Evolutionary conservation across 345 rosid species (phyloP).

Genomic region (Acer campestre): DNA sequence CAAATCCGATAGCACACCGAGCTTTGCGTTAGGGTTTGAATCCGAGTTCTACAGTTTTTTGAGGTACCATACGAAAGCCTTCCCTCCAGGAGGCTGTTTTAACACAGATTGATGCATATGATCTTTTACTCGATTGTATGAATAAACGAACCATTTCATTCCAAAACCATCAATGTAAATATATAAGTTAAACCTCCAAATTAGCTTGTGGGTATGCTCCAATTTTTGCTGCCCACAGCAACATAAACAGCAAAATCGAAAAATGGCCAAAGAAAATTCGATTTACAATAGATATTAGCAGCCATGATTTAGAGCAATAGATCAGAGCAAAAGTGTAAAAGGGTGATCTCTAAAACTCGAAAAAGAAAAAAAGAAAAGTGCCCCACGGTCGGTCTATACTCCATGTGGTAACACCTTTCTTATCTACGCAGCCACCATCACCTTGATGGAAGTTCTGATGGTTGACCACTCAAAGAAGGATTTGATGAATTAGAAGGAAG

Average conservation of each 20-base stretch:
- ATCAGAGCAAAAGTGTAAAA: slow-evolving; percentile 10
- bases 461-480: slow-evolving; percentile 46
- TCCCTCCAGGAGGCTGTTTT: no score
- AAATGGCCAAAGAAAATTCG: slow-evolving; percentile 10
- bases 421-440: slow-evolving; percentile 16
- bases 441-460: slow-evolving; percentile 43
- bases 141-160: not conserved
- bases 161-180: not conserved
- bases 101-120: no score
- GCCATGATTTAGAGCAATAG: slow-evolving; percentile 15
- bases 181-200: not conserved
- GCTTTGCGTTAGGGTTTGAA: no score
- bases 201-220: not conserved
- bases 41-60: no score
- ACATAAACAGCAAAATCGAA: slow-evolving; percentile 13
- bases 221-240: slow-evolving; percentile 16
- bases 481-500: slow-evolving; percentile 49
- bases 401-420: slow-evolving; percentile 13
- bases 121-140: no score
- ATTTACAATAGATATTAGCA: slow-evolving; percentile 31
- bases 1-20: no score
- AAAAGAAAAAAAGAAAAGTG: not conserved
- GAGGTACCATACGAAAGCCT: no score
- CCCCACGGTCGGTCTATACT: slow-evolving; percentile 8
- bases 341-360: slow-evolving; percentile 7